These are phyloP conservation scores for Blumeriella jaapii DNA, from an alignment of 2,329 filamentous ascomycete genomes.

Conservation along the genomic window DNA sequence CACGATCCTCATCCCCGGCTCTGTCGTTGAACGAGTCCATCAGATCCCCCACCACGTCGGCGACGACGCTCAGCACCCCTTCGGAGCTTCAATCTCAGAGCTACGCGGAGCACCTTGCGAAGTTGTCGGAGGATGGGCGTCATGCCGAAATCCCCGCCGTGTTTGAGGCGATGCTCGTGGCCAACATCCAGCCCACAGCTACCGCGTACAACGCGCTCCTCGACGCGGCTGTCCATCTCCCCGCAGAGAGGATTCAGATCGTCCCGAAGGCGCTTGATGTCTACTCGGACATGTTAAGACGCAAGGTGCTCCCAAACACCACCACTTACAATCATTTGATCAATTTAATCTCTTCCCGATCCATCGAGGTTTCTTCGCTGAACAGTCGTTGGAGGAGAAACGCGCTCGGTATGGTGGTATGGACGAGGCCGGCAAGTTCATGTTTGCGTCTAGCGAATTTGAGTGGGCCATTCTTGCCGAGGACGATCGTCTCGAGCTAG, in stretches of 20 bases:
- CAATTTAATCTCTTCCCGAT: conserved; percentile 66
- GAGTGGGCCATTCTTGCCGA: conserved; percentile 79
- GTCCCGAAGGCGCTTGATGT: conserved; percentile 88
- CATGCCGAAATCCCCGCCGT: conserved; percentile 83
- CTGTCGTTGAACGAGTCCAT: conserved; percentile 20
- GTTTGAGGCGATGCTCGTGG: conserved; percentile 81
- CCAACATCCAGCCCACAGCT: conserved; percentile 69
- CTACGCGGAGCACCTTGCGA: conserved; percentile 69
- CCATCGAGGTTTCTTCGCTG: conserved; percentile 63
- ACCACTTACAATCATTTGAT: conserved; percentile 85
- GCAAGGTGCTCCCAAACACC: conserved; percentile 69
- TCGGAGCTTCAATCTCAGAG: conserved; percentile 52
- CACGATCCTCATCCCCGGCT: conserved; percentile 19
- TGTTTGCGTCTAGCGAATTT: conserved; percentile 77
- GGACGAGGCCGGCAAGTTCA: conserved; percentile 73
- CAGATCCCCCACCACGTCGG: conserved; percentile 40
- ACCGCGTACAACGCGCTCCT: conserved; percentile 88
- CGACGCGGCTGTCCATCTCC: conserved; percentile 71
- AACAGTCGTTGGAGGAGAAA: conserved; percentile 70
- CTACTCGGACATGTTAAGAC: conserved; percentile 90
- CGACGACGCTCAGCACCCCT: conserved; percentile 39
- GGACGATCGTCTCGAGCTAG: conserved; percentile 77
- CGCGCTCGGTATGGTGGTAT: conserved; percentile 75
- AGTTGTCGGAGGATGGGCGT: conserved; percentile 58
- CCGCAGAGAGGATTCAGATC: conserved; percentile 67